Evolutionary conservation across 2,329 filamentous ascomycete genomes (phyloP).

Genomic region (Epichloe gansuensis): DNA sequence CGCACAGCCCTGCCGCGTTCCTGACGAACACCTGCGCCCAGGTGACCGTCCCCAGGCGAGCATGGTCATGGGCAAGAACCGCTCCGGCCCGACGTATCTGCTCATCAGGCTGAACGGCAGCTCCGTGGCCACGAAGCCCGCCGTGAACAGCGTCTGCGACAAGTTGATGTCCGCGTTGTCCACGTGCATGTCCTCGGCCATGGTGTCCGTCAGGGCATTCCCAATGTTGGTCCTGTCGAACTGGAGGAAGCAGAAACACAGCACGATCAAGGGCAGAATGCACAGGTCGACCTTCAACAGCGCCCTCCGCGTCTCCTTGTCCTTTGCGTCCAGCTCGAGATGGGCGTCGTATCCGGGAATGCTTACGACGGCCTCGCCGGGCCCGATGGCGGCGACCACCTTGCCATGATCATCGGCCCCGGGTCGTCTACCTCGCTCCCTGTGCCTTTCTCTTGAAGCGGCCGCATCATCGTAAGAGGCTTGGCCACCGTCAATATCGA

Average conservation of each 20-base stretch:
- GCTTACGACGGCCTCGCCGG: constrained; percentile 3
- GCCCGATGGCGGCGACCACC: background rate
- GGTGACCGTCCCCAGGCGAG: constrained; percentile 17
- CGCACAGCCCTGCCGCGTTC: constrained; percentile 14
- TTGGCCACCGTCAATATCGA: too few species aligned
- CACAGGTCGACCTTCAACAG: constrained; percentile 15
- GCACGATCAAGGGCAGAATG: constrained; percentile 18
- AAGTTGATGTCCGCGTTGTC: constrained; percentile 39
- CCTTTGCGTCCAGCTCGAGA: constrained; percentile 5
- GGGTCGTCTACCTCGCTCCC: background rate
- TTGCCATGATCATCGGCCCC: background rate
- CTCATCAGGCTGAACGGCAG: constrained; percentile 19
- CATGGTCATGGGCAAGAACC: constrained; percentile 19
- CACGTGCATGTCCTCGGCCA: constrained; percentile 35
- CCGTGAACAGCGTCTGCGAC: constrained; percentile 37
- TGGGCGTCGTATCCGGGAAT: constrained; percentile 15
- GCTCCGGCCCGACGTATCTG: constrained; percentile 15
- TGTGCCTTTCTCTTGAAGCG: background rate
- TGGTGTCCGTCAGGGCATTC: constrained; percentile 39
- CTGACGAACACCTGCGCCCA: constrained; percentile 18
- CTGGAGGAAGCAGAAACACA: constrained; percentile 22
- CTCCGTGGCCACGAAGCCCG: constrained; percentile 36
- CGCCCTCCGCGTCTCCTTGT: constrained; percentile 10
- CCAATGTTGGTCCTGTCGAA: constrained; percentile 30
- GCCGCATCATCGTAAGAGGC: too few species aligned